Base-by-base conservation (phyloP, 257 asterid species). In the Nicotiana knightiana region DNA sequence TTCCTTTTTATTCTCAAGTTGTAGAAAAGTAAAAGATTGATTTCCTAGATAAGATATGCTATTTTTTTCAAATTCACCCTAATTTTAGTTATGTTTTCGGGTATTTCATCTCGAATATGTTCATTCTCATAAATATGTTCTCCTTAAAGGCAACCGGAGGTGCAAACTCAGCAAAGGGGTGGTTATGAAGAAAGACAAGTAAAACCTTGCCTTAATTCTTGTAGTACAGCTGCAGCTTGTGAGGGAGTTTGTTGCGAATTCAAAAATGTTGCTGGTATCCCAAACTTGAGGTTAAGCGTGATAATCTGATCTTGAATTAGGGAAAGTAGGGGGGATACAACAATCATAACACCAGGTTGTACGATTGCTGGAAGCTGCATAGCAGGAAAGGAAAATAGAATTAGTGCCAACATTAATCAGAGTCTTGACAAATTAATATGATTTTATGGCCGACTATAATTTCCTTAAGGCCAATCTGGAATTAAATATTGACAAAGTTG, bases 271-370 rank as follows among this genome's bases (percentile, higher is more conserved):
- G 98, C 94, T 1, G 99, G 94, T 86, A 96, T 92, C 81, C 97
- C 98, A 85, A 71, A 96, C 89, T 94, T 96, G 83, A 92, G 90
- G 87, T 94, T 96, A 86, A 96, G 90, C 18, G 99, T 89, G 83
- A 91, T 87, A 82, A 96, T 96, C 92, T 96, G 99, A 88, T 96
- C 99, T 89, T 94, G 99, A 90, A 96, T 96, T 86, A 96, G 97
- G 81, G 99, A 96, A 80, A 96, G 97, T 65, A 96, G 94, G 55
- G 99, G 99, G n/a, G 98, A 96, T 86, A 94, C 88, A 33, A 96
- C 98, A 61, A 96, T 77, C 73, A 97, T 96, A 85, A 94, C 97
- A 81, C 99, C 99, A 84, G 91, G 92, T 78, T 76, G 92, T 84
- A 96, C 88, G 86, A 91, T 87, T 77, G 98, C 93, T 81, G 98